Evolutionary conservation across 768 basidiomycete genomes (phyloP).

Genomic region (Lactarius trivialis): DNA sequence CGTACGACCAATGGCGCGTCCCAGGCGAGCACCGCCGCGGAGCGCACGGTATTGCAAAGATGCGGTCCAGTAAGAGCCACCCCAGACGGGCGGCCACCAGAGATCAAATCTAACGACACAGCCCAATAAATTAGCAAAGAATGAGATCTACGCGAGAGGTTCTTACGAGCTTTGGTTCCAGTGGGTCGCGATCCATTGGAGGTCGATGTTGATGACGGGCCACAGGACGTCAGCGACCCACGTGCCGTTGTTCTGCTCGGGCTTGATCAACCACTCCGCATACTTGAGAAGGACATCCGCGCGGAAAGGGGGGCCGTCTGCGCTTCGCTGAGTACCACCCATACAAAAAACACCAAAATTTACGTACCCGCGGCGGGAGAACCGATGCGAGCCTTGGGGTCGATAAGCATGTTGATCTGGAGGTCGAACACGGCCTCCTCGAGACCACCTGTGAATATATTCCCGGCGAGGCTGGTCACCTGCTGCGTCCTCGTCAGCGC

Average conservation of each 20-base stretch:
- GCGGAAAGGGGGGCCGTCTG: slow-evolving; percentile 20
- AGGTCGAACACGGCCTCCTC: slow-evolving; percentile 15
- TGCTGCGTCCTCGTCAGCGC: slow-evolving; percentile 14
- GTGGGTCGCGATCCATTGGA: slow-evolving; percentile 20
- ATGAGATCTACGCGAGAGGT: background rate
- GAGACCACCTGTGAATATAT: slow-evolving; percentile 17
- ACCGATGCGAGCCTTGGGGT: slow-evolving; percentile 10
- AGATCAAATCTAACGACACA: slow-evolving; percentile 8
- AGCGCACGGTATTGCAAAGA: slow-evolving; percentile 20
- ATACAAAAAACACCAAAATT: background rate
- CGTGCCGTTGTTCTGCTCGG: slow-evolving; percentile 14
- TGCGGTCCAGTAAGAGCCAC: slow-evolving; percentile 19
- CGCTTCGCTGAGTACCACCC: background rate
- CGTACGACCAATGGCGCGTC: slow-evolving; percentile 1
- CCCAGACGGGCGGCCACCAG: slow-evolving; percentile 20
- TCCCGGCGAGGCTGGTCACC: slow-evolving; percentile 13
- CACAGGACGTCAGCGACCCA: slow-evolving; percentile 19
- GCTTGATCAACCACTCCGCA: slow-evolving; percentile 15
- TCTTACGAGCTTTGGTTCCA: slow-evolving; percentile 22
- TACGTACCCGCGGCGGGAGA: slow-evolving; percentile 16
- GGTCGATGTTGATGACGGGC: slow-evolving; percentile 21
- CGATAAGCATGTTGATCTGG: slow-evolving; percentile 7
- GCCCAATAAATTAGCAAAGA: background rate
- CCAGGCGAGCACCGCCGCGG: slow-evolving; percentile 20
- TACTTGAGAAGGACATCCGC: slow-evolving; percentile 8